A percentile compares a stretch with the other conserved stretches of the same genome.
Conservation (phyloP, 441 rosid genomes). For the Bocquillonia castaneifolia region DNA sequence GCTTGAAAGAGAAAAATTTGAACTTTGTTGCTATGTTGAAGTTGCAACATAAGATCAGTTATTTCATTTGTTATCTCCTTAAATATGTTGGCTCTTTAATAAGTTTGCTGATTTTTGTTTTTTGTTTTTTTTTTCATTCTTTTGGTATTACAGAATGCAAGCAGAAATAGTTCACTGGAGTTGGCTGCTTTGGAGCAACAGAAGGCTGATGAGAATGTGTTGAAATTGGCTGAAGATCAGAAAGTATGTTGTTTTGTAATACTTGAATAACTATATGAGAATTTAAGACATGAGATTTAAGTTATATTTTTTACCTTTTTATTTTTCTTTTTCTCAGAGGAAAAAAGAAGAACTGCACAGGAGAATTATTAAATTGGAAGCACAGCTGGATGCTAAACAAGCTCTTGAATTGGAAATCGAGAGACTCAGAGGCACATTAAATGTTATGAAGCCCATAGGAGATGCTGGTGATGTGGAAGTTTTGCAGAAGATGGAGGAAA, state of each 20-base stretch:
- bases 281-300: slow-evolving; percentile 17
- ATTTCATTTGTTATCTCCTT: slow-evolving; percentile 7
- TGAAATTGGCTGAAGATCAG: slow-evolving; percentile 83
- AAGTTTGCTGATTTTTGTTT: slow-evolving; percentile 12
- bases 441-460: slow-evolving; percentile 67
- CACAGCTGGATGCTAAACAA: slow-evolving; percentile 75
- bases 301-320: slow-evolving; percentile 20
- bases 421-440: slow-evolving; percentile 51
- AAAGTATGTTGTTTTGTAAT: slow-evolving; percentile 46
- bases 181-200: slow-evolving; percentile 76
- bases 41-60: slow-evolving; percentile 10
- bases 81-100: background rate
- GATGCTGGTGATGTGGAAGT: slow-evolving; percentile 62
- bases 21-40: background rate
- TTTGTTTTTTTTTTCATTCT: too few relatives aligned
- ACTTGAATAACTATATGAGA: slow-evolving; percentile 20
- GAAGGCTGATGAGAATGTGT: slow-evolving; percentile 62
- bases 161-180: slow-evolving; percentile 47
- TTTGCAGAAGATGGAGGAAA: slow-evolving; percentile 52
- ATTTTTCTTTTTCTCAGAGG: slow-evolving; percentile 43
- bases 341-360: slow-evolving; percentile 69
- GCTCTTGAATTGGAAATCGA: slow-evolving; percentile 80
- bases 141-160: slow-evolving; percentile 44
- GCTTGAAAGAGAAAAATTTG: background rate
- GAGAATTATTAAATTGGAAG: slow-evolving; percentile 57